Evolutionary conservation across 1,284 basidiomycete species (phyloP).

Genomic region (Ustilago vetiveriae): DNA sequence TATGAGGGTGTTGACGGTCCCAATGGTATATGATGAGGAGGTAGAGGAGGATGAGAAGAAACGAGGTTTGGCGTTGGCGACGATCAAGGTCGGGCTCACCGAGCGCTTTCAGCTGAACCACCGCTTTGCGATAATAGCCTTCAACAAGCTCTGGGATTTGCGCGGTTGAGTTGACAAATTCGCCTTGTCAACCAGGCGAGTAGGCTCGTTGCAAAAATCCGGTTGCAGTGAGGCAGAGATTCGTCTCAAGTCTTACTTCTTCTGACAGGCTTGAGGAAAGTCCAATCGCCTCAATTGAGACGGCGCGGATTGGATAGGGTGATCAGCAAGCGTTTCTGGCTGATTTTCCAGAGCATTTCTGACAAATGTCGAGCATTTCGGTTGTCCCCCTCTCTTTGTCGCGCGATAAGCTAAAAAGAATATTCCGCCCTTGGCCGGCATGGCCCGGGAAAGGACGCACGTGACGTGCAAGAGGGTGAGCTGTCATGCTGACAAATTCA

Average conservation of each 20-base stretch:
- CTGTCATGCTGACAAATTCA: slow-evolving; percentile 11
- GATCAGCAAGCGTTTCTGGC: slow-evolving; percentile 23
- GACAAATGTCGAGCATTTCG: slow-evolving; percentile 25
- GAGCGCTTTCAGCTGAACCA: too few species aligned
- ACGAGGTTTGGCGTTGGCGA: slow-evolving; percentile 6
- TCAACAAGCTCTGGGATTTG: too few species aligned
- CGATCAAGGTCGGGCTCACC: slow-evolving; percentile 1
- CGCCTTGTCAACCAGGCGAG: too few species aligned
- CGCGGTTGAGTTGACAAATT: too few species aligned
- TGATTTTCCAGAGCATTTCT: slow-evolving; percentile 2
- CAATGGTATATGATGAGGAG: slow-evolving; percentile 25
- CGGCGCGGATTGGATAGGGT: slow-evolving; percentile 29
- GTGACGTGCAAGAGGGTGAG: neutral
- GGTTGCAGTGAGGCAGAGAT: too few species aligned
- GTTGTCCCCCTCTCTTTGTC: slow-evolving; percentile 1
- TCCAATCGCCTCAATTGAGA: slow-evolving; percentile 14
- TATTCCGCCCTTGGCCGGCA: slow-evolving; percentile 3
- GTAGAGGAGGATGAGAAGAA: slow-evolving; percentile 10
- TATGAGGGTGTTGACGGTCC: slow-evolving; percentile 21
- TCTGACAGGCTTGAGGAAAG: too few species aligned
- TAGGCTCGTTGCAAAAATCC: too few species aligned
- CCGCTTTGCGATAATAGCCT: too few species aligned
- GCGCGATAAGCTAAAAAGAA: slow-evolving; percentile 12
- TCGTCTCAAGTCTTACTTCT: too few species aligned
- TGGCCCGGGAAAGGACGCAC: slow-evolving; percentile 4